Evolutionary conservation across 2,329 filamentous ascomycete genomes (phyloP), one percentile per base, ranked within the genome.

Genomic region (Fusarium scirpi): DNA sequence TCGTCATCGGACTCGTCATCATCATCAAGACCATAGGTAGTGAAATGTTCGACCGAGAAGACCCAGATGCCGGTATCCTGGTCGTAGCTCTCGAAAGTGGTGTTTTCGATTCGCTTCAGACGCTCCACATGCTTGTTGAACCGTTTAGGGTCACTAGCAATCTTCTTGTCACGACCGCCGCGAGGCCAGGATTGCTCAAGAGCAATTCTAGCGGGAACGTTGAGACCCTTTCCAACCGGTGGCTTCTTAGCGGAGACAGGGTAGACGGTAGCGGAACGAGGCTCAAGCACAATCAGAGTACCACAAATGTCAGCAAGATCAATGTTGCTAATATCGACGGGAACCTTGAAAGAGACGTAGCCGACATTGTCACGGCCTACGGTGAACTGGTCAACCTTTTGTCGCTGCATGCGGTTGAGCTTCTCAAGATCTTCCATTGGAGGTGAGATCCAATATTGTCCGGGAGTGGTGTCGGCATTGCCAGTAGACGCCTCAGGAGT

Each of bases 41-140:
- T 98, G 80, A 97, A 99, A 80, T 99, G 96, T 76, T 95, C 90
- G n/a, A 99, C 96, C 12, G 85, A 90, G 83, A 99, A 99, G 16
- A 89, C 88, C 97, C 97, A 99, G 48, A 92, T 87, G 55, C 95
- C 96, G 55, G 90, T 94, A 3, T 93, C 86, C 61, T 86, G 84
- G 69, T 97, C 88, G 79, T 98, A 99, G 74, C 86, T 86, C 74
- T 94, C 85, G 75, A 97, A 98, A 6, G 89, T 89, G 0, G 96
- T 98, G 78, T 93, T 91, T 11, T 84, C 83, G 40, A 98, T 94
- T 62, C 87, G 89, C 84, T 90, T 92, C 25, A 99, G 88, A 57
- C 93, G 91, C 65, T 91, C 89, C 59, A 98, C 82, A 79, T 99
- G 96, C 81, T 94, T 97, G 40, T 91, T 87, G 69, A 94, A 89